phyloP scores from a whole-genome alignment of 78 protist genomes.

The Dictyostelium purpureum region DNA sequence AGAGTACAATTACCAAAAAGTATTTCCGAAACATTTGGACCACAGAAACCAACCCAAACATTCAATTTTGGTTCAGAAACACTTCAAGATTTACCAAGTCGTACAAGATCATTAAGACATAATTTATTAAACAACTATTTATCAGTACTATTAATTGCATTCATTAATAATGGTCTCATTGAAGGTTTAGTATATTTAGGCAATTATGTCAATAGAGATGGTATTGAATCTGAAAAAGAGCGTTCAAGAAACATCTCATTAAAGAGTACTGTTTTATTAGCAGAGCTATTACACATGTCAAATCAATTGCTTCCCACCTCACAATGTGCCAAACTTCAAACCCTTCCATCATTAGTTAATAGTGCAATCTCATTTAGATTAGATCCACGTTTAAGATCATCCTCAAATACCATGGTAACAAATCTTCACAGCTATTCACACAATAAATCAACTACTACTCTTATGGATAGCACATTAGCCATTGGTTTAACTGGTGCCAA shows the following conservation, averaged over 20 bases:
- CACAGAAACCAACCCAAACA: slow-evolving; percentile 30
- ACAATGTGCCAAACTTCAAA: slow-evolving; percentile 76
- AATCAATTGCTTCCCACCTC: slow-evolving; percentile 62
- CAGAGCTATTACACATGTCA: slow-evolving; percentile 51
- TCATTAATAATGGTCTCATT: slow-evolving; percentile 67
- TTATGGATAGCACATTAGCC: slow-evolving; percentile 13
- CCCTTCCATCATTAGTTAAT: slow-evolving; percentile 70
- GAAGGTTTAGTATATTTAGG: slow-evolving; percentile 78
- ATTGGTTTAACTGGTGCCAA: slow-evolving; percentile 60
- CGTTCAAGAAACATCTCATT: neutral
- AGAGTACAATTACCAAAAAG: slow-evolving; percentile 40
- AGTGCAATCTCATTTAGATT: slow-evolving; percentile 59
- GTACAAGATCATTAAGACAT: slow-evolving; percentile 43
- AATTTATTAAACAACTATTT: slow-evolving; percentile 73
- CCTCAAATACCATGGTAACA: slow-evolving; percentile 68
- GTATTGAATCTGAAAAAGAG: slow-evolving; percentile 34
- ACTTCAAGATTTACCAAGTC: slow-evolving; percentile 41
- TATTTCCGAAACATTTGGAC: slow-evolving; percentile 53
- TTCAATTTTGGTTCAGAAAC: slow-evolving; percentile 49
- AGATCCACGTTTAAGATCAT: slow-evolving; percentile 66
- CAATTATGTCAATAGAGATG: slow-evolving; percentile 16
- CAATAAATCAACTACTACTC: slow-evolving; percentile 4
- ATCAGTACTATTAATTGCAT: slow-evolving; percentile 51
- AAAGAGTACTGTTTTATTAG: slow-evolving; percentile 62
- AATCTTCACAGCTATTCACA: slow-evolving; percentile 65